Conservation (phyloP, 1,284 basidiomycete genomes). For the Puccinia hordei region DNA sequence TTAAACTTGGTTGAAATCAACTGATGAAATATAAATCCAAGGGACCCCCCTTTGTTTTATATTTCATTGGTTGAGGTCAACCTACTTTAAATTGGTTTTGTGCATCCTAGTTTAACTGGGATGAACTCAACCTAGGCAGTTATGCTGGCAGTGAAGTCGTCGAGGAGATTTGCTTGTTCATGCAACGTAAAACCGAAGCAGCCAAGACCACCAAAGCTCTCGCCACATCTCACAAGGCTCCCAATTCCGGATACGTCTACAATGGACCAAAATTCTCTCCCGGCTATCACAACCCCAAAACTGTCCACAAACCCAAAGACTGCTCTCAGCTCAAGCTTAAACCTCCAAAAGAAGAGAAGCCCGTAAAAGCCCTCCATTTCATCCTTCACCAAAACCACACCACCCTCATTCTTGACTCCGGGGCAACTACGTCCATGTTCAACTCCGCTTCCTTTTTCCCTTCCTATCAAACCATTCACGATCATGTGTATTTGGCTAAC, state of each 20-base stretch:
- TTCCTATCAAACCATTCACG: not conserved
- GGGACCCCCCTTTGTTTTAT: not conserved
- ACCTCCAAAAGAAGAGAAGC: slow-evolving; percentile 8
- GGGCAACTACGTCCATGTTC: slow-evolving; percentile 22
- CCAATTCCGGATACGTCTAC: too few species aligned
- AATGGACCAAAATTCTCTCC: too few species aligned
- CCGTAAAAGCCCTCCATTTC: not conserved
- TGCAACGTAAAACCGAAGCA: not conserved
- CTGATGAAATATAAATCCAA: too few species aligned
- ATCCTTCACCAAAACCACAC: not conserved
- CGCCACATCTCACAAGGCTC: not conserved
- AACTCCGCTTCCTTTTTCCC: not conserved
- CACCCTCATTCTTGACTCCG: slow-evolving; percentile 10
- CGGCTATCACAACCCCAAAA: too few species aligned
- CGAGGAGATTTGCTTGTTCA: too few species aligned
- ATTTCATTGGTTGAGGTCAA: too few species aligned
- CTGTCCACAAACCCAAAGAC: not conserved
- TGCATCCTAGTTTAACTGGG: too few species aligned
- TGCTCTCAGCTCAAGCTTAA: slow-evolving; percentile 20
- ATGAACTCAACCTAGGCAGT: too few species aligned
- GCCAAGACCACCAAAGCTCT: not conserved
- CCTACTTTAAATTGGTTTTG: too few species aligned
- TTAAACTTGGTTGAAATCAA: not conserved
- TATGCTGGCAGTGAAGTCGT: too few species aligned
- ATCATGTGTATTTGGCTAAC: not conserved